Base-by-base conservation (phyloP, 257 asterid species). In the Jacaranda copaia region DNA sequence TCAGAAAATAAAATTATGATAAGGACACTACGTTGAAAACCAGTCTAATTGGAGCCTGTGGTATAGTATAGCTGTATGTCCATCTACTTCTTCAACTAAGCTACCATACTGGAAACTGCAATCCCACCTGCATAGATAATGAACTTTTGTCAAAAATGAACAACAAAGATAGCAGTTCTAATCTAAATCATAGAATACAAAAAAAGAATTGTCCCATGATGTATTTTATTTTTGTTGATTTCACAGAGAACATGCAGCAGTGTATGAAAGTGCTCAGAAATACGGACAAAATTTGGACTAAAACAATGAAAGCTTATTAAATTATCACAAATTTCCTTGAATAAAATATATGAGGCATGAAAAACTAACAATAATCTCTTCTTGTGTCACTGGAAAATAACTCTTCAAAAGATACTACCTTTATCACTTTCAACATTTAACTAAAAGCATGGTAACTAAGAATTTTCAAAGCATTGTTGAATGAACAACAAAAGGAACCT, bases 21-120 rank as follows among this genome's bases (percentile, higher is more conserved):
- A 75, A 76, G 67, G 81, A 74, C 59, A 70, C 88, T 90, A 93
- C 99, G 67, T 76, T 0, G 97, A 93, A 76, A 93, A 96, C 99
- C 99, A 96, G 85, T 96, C 98, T 72, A 93, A 82, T 55, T 84
- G 98, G 84, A 96, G 98, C 80, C 96, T 87, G 89, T 93, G 99
- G 86, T 96, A 96, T 69, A 96, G 90, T 74, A 96, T 81, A 74
- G 98, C 99, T 65, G 99, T 96, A 82, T 96, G 99, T 70, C 99
- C 99, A 82, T 96, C 99, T 76, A 96, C 99, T 90, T 96, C 99
- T 88, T 96, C 99, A 83, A 96, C 99, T 84, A 96, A 89, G 91
- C 99, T 96, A 81, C 98, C 99, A 86, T 87, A 85, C 81, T 87
- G 98, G 85, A 96, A 93, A 77, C 96, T 90, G 87, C 98, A 93